phyloP scores from a whole-genome alignment of 2,329 filamentous ascomycete genomes.

The Tolypocladium ovalisporum region DNA sequence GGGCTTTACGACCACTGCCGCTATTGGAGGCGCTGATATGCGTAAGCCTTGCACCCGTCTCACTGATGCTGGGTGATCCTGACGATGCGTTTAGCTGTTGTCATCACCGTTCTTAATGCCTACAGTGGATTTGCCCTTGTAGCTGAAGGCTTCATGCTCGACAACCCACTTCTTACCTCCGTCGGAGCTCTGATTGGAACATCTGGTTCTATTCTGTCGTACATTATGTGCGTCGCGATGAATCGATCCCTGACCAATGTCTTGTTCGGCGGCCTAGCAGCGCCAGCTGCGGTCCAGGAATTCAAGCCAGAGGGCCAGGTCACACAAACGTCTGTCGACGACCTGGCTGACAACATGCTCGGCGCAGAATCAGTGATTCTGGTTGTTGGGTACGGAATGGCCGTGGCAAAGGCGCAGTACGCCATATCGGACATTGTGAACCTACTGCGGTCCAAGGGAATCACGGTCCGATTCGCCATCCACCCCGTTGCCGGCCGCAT shows the following conservation, averaged over 20 bases:
- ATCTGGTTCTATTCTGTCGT: constrained; percentile 78
- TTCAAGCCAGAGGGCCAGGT: constrained; percentile 73
- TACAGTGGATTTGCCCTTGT: constrained; percentile 87
- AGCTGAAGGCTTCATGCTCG: constrained; percentile 84
- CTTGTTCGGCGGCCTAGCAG: constrained; percentile 61
- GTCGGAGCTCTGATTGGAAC: constrained; percentile 83
- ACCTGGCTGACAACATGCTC: constrained; percentile 64
- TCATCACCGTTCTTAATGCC: constrained; percentile 82
- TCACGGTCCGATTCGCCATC: constrained; percentile 81
- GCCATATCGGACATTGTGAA: constrained; percentile 74
- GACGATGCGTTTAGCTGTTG: constrained; percentile 42
- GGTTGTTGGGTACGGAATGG: constrained; percentile 88
- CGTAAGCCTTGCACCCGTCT: constrained; percentile 27
- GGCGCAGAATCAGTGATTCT: constrained; percentile 81
- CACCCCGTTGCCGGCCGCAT: constrained; percentile 85
- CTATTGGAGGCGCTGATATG: constrained; percentile 91
- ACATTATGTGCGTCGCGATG: constrained; percentile 84
- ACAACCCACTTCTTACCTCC: constrained; percentile 74
- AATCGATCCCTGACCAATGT: constrained; percentile 85
- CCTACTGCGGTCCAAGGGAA: constrained; percentile 60
- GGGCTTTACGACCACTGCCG: constrained; percentile 77
- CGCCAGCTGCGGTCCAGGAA: constrained; percentile 45
- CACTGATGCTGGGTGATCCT: constrained; percentile 1
- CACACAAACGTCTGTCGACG: constrained; percentile 68
- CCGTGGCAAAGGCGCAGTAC: constrained; percentile 87